These are phyloP conservation scores for Chytriomyces sp. DNA, from an alignment of 192 early-diverging fungal species.

Conservation along the genomic window DNA sequence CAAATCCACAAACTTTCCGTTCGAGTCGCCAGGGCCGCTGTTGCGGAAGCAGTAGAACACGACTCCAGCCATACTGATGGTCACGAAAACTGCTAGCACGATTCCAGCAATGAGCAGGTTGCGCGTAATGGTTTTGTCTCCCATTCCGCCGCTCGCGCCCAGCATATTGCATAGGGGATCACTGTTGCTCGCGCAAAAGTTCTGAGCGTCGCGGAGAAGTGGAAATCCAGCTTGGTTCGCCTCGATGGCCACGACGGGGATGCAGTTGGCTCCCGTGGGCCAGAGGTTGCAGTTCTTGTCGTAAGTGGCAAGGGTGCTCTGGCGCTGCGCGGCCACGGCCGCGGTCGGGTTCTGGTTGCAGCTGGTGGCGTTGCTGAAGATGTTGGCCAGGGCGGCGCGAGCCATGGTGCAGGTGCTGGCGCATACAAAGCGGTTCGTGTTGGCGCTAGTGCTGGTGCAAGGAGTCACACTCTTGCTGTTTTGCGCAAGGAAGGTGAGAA, in stretches of 20 bases:
- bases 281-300: background rate
- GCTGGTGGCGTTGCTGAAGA: background rate
- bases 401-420: background rate
- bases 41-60: background rate
- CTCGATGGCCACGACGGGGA: background rate
- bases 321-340: background rate
- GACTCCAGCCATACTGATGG: background rate
- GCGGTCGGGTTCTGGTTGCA: background rate
- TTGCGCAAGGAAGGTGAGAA: slow-evolving; percentile 5
- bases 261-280: background rate
- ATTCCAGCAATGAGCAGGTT: slow-evolving; percentile 1
- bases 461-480: background rate
- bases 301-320: background rate
- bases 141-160: background rate
- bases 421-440: background rate
- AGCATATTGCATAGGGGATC: background rate
- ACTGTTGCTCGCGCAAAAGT: background rate
- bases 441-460: background rate
- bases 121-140: background rate
- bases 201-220: background rate
- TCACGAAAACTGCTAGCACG: background rate
- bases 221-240: slow-evolving; percentile 1
- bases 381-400: background rate
- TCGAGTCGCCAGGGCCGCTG: background rate
- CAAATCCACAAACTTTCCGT: slow-evolving; percentile 13